Evolutionary conservation across 257 asterid species (phyloP).

Genomic region (Lavandula angustifolia): DNA sequence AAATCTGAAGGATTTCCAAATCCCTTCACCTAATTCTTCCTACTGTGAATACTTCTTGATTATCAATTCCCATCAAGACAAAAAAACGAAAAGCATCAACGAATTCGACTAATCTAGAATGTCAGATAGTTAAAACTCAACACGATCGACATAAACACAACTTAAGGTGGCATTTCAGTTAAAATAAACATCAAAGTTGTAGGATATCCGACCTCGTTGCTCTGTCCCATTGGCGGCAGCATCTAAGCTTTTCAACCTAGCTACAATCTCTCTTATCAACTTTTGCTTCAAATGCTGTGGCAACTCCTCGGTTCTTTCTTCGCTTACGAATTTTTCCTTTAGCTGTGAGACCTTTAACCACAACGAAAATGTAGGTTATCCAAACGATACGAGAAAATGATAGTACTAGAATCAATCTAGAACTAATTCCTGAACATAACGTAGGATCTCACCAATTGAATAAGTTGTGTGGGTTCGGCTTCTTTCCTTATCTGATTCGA

Average conservation of each 20-base stretch:
- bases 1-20: conserved; percentile 8
- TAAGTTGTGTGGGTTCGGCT: conserved; percentile 76
- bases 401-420: background rate
- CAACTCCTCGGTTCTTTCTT: conserved; percentile 53
- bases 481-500: conserved; percentile 70
- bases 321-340: conserved; percentile 41
- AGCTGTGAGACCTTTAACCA: conserved; percentile 56
- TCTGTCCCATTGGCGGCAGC: conserved; percentile 51
- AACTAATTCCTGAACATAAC: conserved; percentile 17
- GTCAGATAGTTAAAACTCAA: background rate
- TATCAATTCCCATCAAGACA: background rate
- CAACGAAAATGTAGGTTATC: no score
- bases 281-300: conserved; percentile 57
- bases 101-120: background rate
- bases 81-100: background rate
- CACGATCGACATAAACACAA: background rate
- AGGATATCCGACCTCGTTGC: conserved; percentile 56
- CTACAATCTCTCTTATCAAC: conserved; percentile 58
- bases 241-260: conserved; percentile 57
- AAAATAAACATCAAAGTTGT: conserved; percentile 7
- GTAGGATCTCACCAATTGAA: conserved; percentile 66
- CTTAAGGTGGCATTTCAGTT: background rate
- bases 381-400: no score
- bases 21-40: conserved; percentile 10
- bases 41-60: background rate